These are phyloP conservation scores for Coleophoma eucalyptorum DNA, from an alignment of 2,329 filamentous ascomycete species.

Conservation along the genomic window DNA sequence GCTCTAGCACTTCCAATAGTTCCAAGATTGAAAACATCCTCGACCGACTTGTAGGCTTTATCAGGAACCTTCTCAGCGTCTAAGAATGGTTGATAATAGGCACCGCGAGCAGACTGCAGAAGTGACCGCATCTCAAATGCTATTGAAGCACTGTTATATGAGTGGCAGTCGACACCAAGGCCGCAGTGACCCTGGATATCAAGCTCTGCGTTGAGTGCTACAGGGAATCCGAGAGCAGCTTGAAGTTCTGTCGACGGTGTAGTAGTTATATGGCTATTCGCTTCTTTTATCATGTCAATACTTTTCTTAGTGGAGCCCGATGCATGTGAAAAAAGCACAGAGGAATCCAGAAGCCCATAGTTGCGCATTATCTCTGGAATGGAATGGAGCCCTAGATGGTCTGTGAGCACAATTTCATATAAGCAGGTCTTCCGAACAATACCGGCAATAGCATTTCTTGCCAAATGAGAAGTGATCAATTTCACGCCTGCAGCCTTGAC, in stretches of 20 bases:
- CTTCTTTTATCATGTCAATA: conserved; percentile 27
- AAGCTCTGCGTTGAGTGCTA: conserved; percentile 22
- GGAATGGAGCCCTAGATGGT: background rate
- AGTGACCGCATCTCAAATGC: conserved; percentile 28
- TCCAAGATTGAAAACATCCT: conserved; percentile 44
- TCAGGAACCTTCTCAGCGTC: conserved; percentile 18
- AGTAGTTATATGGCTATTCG: conserved; percentile 33
- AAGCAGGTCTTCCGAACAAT: background rate
- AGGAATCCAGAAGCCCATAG: conserved; percentile 36
- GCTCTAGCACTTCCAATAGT: conserved; percentile 43
- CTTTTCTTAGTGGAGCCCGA: conserved; percentile 29
- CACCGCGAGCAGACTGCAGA: conserved; percentile 26
- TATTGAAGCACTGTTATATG: conserved; percentile 25
- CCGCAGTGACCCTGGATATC: conserved; percentile 26
- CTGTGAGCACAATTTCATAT: background rate
- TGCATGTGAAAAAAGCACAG: conserved; percentile 38
- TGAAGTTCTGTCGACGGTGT: conserved; percentile 49
- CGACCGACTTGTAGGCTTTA: conserved; percentile 27
- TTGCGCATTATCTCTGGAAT: background rate
- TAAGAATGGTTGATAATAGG: conserved; percentile 25
- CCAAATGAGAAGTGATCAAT: conserved; percentile 37
- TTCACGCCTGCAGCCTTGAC: conserved; percentile 32
- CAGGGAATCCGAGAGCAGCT: conserved; percentile 36
- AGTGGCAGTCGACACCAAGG: conserved; percentile 32
- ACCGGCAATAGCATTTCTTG: conserved; percentile 9